phyloP scores from a whole-genome alignment of 306 rosid genomes.

The Castanea mollissima region DNA sequence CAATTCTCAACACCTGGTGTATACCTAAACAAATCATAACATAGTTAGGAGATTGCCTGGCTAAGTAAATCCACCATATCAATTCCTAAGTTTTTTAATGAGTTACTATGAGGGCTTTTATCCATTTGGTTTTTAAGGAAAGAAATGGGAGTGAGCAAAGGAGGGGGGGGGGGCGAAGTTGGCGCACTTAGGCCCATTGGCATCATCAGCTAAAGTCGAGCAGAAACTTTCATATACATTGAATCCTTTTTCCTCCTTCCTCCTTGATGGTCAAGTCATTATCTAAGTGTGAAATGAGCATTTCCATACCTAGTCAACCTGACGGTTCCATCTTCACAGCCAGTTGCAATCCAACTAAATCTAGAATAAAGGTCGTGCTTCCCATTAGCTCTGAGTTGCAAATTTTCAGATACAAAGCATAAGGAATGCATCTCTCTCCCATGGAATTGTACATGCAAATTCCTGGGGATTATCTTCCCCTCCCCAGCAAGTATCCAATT shows the following conservation, averaged over 20 bases:
- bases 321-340: conserved; percentile 98
- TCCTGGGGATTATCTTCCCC: conserved; percentile 63
- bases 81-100: not conserved
- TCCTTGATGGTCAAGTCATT: not conserved
- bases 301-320: conserved; percentile 77
- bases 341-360: conserved; percentile 83
- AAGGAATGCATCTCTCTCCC: conserved; percentile 94
- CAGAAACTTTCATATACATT: not conserved
- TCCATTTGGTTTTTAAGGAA: too few species aligned
- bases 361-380: conserved; percentile 32
- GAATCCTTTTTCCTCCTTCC: not conserved
- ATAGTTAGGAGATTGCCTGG: conserved; percentile 2
- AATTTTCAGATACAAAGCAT: conserved; percentile 62
- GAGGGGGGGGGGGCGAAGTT: not conserved
- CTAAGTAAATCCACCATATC: not conserved
- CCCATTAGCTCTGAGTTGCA: conserved; percentile 34
- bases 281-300: conserved; percentile 12
- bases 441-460: conserved; percentile 87
- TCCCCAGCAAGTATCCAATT: conserved; percentile 48
- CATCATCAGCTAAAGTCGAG: not conserved
- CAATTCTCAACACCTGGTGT: conserved; percentile 61
- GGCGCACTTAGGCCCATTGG: conserved; percentile 14
- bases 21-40: conserved; percentile 55
- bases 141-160: too few species aligned
- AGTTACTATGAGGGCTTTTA: not conserved